Base-by-base conservation (phyloP, 1,284 basidiomycete species). In the Polyporus tsugae region DNA sequence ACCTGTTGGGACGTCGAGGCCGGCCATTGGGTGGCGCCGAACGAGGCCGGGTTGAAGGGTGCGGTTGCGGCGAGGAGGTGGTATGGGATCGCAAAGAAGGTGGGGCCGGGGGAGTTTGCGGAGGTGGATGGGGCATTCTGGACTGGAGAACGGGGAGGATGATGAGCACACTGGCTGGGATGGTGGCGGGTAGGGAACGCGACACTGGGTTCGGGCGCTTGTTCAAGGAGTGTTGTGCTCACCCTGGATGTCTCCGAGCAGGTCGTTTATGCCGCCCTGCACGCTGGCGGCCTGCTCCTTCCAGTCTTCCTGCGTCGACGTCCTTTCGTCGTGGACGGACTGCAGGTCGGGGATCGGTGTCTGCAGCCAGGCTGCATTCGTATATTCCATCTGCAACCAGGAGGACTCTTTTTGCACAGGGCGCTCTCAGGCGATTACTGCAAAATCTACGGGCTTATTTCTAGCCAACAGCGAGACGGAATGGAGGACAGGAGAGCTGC, bases 321-420 rank as follows among this genome's bases (percentile, higher is more conserved):
- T 67, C 72, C 78, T 75, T 73, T 83, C 81, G 74, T 82, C 82
- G 76, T 79, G 81, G 72, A 80, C 80, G 69, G 82, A 75, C 73
- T 80, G 79, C 72, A 79, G 22, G 70, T 82, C 79, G 70, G 82
- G 75, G 71, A 81, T 77, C 77, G 82, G 82, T 71, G 82, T 77
- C 75, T 83, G 84, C 74, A 87, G 81, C 89, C 89, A 91, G 64
- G 84, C 80, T 84, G 87, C 81, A 86, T 80, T 82, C 77, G 82
- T 76, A 79, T 81, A 86, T 79, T 86, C 85, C 85, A 86, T 85
- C 78, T 80, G 82, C 80, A 79, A 78, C 68, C 66, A 61, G 65
- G 70, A 71, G 77, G 80, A 80, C 80, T 79, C 81, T 82, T 79
- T 81, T 80, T 80, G 79, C 80, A 80, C 80, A 80, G 81, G 81